Evolutionary conservation across 1,284 basidiomycete species (phyloP).

Genomic region (Apiotrichum brassicae): DNA sequence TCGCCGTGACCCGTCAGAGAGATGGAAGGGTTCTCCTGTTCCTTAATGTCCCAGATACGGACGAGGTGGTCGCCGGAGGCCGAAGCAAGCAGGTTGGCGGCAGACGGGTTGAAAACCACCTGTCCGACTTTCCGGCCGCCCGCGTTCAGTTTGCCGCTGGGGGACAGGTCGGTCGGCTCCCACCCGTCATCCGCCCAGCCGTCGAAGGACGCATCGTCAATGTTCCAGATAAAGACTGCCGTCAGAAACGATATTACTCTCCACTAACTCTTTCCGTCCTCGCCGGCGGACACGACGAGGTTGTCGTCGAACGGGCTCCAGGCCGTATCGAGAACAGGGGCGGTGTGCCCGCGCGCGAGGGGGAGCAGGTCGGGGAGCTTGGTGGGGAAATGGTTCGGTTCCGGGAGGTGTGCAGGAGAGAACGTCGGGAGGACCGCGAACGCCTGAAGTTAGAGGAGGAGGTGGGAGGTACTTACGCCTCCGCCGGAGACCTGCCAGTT

Average conservation of each 20-base stretch:
- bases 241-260: neutral
- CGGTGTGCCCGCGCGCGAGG: conserved; percentile 69
- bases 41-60: conserved; percentile 83
- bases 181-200: conserved; percentile 82
- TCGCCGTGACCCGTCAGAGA: conserved; percentile 74
- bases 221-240: conserved; percentile 74
- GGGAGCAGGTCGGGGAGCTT: conserved; percentile 91
- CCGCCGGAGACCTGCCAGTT: conserved; percentile 97
- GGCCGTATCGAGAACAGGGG: conserved; percentile 73
- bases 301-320: conserved; percentile 94
- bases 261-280: conserved; percentile 68
- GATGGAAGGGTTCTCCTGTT: conserved; percentile 56
- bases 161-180: conserved; percentile 76
- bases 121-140: conserved; percentile 78
- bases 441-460: conserved; percentile 49
- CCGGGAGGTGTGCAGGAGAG: conserved; percentile 56
- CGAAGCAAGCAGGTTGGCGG: conserved; percentile 75
- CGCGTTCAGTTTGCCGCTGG: conserved; percentile 51
- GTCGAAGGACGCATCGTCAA: conserved; percentile 62
- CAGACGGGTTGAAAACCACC: conserved; percentile 89
- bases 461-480: conserved; percentile 49
- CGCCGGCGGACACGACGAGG: conserved; percentile 80
- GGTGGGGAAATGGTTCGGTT: conserved; percentile 56
- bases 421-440: conserved; percentile 85
- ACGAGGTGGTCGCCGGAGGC: conserved; percentile 83